These are phyloP conservation scores for Mucor piriformis DNA, from an alignment of 371 early-diverging fungal genomes.

Conservation along the genomic window DNA sequence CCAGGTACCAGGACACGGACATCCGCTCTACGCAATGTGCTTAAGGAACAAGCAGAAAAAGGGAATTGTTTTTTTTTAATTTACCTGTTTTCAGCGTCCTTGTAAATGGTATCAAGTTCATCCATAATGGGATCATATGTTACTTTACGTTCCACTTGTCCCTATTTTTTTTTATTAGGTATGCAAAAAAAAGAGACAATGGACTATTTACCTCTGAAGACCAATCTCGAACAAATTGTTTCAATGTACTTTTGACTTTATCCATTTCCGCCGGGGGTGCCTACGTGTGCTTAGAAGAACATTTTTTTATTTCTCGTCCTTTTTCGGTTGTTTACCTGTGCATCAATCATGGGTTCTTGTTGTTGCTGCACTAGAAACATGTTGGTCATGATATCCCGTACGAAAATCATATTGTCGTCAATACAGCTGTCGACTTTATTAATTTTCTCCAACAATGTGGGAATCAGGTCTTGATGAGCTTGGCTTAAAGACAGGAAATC, in stretches of 20 bases:
- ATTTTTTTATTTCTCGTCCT: not conserved
- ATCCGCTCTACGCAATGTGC: constrained; percentile 41
- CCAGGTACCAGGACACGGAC: constrained; percentile 83
- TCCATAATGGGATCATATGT: constrained; percentile 82
- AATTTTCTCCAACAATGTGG: constrained; percentile 55
- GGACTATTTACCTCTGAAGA: constrained; percentile 31
- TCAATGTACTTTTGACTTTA: constrained; percentile 84
- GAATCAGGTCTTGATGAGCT: constrained; percentile 66
- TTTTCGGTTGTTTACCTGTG: too few species aligned
- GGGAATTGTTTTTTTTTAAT: too few species aligned
- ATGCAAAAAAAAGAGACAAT: too few species aligned
- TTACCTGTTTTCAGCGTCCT: constrained; percentile 51
- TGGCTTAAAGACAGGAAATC: constrained; percentile 68
- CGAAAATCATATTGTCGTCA: constrained; percentile 49
- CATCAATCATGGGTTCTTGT: constrained; percentile 1
- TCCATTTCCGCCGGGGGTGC: constrained; percentile 81
- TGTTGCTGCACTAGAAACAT: constrained; percentile 37
- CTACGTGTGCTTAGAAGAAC: constrained; percentile 32
- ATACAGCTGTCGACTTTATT: constrained; percentile 48
- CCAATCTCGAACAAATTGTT: constrained; percentile 96
- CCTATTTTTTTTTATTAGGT: constrained; percentile 53
- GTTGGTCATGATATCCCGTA: constrained; percentile 50
- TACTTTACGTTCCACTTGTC: constrained; percentile 75
- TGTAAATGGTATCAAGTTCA: constrained; percentile 65
- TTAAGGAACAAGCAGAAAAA: too few species aligned